Evolutionary conservation across 1,139 yeast genomes (phyloP).

Genomic region (Sugiyamaella pinicola): DNA sequence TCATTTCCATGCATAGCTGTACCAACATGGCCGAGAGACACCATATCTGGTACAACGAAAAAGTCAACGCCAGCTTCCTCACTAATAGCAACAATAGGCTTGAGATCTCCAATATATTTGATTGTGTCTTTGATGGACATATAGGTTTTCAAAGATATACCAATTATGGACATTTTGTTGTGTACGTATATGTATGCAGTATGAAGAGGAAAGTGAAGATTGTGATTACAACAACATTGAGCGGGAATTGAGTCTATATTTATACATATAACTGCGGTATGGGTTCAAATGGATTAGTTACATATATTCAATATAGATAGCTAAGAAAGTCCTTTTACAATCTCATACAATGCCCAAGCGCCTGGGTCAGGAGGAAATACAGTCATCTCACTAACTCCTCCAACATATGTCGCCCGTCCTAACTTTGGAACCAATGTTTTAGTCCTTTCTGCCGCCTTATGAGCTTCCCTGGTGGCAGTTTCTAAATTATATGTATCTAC

Average conservation of each 20-base stretch:
- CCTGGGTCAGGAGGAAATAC: conserved; percentile 55
- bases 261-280: not conserved
- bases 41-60: conserved; percentile 36
- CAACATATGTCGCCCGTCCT: conserved; percentile 54
- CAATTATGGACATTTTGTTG: conserved; percentile 23
- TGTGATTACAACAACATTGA: no score
- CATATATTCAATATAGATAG: not conserved
- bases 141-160: conserved; percentile 34
- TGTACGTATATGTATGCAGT: not conserved
- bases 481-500: conserved; percentile 38
- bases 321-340: conserved; percentile 28
- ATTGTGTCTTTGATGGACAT: conserved; percentile 26
- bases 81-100: conserved; percentile 21
- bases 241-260: conserved; percentile 1
- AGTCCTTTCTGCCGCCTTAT: conserved; percentile 49
- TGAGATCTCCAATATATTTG: conserved; percentile 23
- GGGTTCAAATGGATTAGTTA: not conserved
- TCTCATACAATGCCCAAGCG: conserved; percentile 46
- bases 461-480: conserved; percentile 45
- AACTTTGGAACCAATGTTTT: conserved; percentile 48
- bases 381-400: conserved; percentile 37
- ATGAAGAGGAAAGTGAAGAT: not conserved
- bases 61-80: conserved; percentile 27
- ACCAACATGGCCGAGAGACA: conserved; percentile 27
- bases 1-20: not conserved